Evolutionary conservation across 495 filamentous ascomycete species (phyloP), one percentile per base, ranked within the genome.

Genomic region (Aspergillus haitiensis): DNA sequence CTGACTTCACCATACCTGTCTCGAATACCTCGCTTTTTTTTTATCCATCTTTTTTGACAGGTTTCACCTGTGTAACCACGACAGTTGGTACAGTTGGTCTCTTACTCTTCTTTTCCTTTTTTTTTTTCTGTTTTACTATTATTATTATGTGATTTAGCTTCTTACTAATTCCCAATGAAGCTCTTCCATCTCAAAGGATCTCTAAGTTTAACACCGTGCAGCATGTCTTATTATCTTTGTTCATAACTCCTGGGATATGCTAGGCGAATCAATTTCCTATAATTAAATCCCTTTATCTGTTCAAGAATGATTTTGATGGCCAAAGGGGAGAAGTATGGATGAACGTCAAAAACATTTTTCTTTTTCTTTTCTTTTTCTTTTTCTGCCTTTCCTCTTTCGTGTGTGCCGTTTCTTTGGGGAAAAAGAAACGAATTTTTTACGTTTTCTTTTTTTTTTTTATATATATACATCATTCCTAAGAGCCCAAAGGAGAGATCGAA

Each of bases 401-500:
- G 21, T 27, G 21, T 27, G 21, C 21, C 21, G 21, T 27, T 27
- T 3, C 21, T 27, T 27, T 27, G 21, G 21, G 21, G 21, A 3
- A 27, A 27, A 27, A 27, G 21, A 27, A 27, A 27, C 21, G 21
- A 27, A 27, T 1, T 27, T 27, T 11, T 42, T 13, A 42, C 12
- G 15, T 42, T 47, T 47, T 21, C 44, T 6, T 58, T 48, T 50
- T 52, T 58, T 44, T 53, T 46, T 54, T 52, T 45, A 36, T 46
- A 33, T 59, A 51, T 55, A 64, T 61, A 69, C 62, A 63, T 61
- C 59, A 60, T 55, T 62, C 62, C 40, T 39, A 67, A 57, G 52
- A 61, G 46, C 48, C 52, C 52, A 60, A 64, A 61, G 67, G 60
- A 51, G 57, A 70, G 71, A 75, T 73, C 71, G 71, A 68, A 68